Percentiles rank a stretch among this genome's conserved stretches.
phyloP scores from a whole-genome alignment of 331 rosid genomes.

The Malus hybrid region DNA sequence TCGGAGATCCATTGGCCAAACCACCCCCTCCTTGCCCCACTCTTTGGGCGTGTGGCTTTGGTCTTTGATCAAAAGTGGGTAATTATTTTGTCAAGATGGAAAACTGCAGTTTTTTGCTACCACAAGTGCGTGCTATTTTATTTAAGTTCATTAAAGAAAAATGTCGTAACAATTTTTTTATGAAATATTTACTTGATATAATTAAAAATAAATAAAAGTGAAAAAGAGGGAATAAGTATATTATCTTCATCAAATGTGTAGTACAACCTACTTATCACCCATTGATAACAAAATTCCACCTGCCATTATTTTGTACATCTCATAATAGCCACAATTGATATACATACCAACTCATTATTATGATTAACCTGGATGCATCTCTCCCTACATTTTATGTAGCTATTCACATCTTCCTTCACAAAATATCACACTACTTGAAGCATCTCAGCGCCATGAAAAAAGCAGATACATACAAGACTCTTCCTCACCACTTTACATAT shows the following conservation, averaged over 20 bases:
- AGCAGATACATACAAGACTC: not conserved
- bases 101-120: no score
- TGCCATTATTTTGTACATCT: slow-evolving; percentile 20
- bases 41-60: no score
- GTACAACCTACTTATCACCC: slow-evolving; percentile 22
- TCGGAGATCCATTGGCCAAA: no score
- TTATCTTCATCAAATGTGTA: slow-evolving; percentile 7
- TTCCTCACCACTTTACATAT: not conserved
- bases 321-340: slow-evolving; percentile 1
- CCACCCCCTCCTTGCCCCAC: no score
- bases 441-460: not conserved
- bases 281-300: slow-evolving; percentile 16
- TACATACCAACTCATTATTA: slow-evolving; percentile 9
- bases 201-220: not conserved
- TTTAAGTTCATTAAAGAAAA: no score
- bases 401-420: slow-evolving; percentile 24
- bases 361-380: not conserved
- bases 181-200: not conserved
- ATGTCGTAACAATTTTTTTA: no score
- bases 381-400: slow-evolving; percentile 8
- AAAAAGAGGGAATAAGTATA: not conserved
- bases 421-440: not conserved
- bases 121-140: no score
- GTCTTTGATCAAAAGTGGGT: no score
- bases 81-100: no score